phyloP scores from a whole-genome alignment of 2,329 filamentous ascomycete genomes.

The Fusarium phyllophilum region DNA sequence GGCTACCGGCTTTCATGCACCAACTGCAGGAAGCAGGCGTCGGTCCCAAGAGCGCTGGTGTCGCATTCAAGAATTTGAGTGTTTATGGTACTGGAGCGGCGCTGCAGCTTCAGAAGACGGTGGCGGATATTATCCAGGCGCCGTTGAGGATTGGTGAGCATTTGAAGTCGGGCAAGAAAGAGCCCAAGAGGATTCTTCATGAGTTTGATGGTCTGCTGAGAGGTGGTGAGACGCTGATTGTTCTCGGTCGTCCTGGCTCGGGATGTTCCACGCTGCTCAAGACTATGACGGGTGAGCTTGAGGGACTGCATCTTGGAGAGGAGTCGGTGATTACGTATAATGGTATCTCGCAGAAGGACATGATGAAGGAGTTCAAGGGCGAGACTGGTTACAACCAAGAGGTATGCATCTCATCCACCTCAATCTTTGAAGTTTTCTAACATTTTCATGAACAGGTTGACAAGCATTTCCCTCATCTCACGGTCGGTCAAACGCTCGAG shows the following conservation, averaged over 20 bases:
- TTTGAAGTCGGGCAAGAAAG: neutral
- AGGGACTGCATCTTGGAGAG: slow-evolving; percentile 65
- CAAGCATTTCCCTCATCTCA: slow-evolving; percentile 81
- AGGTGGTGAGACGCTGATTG: slow-evolving; percentile 18
- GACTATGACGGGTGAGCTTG: slow-evolving; percentile 24
- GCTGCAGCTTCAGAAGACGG: slow-evolving; percentile 52
- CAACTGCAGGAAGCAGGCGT: slow-evolving; percentile 1
- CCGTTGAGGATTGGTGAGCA: slow-evolving; percentile 8
- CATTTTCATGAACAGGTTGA: slow-evolving; percentile 59
- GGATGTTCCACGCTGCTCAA: slow-evolving; percentile 32
- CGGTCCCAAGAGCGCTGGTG: slow-evolving; percentile 39
- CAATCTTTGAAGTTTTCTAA: fast-evolving
- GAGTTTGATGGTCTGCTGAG: slow-evolving; percentile 14
- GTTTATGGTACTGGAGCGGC: slow-evolving; percentile 53
- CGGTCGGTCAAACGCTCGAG: slow-evolving; percentile 76
- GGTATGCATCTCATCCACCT: slow-evolving; percentile 44
- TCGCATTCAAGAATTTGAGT: slow-evolving; percentile 56
- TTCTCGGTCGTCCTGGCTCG: slow-evolving; percentile 53
- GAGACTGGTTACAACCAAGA: slow-evolving; percentile 82
- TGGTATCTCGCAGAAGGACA: slow-evolving; percentile 63
- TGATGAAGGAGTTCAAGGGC: slow-evolving; percentile 70
- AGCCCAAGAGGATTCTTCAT: slow-evolving; percentile 22
- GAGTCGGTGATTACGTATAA: slow-evolving; percentile 69
- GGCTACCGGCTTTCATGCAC: slow-evolving; percentile 16
- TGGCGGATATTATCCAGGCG: slow-evolving; percentile 42